Conservation (phyloP, 768 basidiomycete genomes). For the Tulasnella sp. region DNA sequence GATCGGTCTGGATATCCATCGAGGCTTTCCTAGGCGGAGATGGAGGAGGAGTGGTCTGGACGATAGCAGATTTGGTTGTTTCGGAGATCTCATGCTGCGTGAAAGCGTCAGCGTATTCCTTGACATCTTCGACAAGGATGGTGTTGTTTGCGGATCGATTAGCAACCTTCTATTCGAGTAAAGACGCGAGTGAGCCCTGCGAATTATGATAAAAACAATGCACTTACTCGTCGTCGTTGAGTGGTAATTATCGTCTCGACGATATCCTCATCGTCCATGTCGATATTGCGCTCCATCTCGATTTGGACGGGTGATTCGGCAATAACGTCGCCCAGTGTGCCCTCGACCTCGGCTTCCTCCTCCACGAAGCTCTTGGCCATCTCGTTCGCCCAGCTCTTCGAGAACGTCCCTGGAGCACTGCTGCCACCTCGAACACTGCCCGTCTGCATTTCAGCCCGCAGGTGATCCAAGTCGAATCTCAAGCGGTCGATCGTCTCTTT, state of each 20-base stretch:
- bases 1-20: slow-evolving; percentile 51
- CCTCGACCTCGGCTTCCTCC: slow-evolving; percentile 28
- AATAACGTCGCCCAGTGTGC: slow-evolving; percentile 5
- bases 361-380: slow-evolving; percentile 29
- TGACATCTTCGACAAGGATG: slow-evolving; percentile 33
- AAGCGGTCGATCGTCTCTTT: slow-evolving; percentile 96
- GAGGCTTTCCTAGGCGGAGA: slow-evolving; percentile 39
- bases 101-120: slow-evolving; percentile 66
- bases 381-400: slow-evolving; percentile 31
- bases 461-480: slow-evolving; percentile 89
- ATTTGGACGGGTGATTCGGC: slow-evolving; percentile 41
- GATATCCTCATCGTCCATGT: slow-evolving; percentile 68
- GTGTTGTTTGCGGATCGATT: slow-evolving; percentile 43
- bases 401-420: slow-evolving; percentile 25
- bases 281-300: slow-evolving; percentile 43
- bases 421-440: slow-evolving; percentile 24
- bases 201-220: not conserved
- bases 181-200: not conserved
- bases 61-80: slow-evolving; percentile 40
- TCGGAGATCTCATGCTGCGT: slow-evolving; percentile 60
- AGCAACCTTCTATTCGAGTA: slow-evolving; percentile 50
- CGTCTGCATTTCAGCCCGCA: slow-evolving; percentile 54
- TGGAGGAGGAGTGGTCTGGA: slow-evolving; percentile 58
- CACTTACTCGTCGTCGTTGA: slow-evolving; percentile 36
- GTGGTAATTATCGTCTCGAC: slow-evolving; percentile 81